phyloP scores from a whole-genome alignment of 352 stramenopile species.

The Globisporangium camurandrum region DNA sequence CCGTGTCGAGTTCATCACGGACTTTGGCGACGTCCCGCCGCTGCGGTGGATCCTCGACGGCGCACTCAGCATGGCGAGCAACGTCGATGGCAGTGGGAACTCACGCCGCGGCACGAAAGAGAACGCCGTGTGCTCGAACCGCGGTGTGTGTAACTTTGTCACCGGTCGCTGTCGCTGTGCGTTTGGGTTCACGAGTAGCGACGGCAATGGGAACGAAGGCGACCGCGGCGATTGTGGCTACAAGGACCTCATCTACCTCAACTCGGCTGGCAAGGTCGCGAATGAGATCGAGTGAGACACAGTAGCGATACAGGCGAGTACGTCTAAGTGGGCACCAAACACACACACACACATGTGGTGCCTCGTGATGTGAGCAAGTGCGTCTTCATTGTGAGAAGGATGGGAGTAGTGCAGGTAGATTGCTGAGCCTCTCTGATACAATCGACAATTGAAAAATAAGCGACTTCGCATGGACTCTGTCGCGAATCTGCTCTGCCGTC shows the following conservation, averaged over 20 bases:
- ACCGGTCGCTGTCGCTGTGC: slow-evolving; percentile 56
- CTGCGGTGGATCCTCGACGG: slow-evolving; percentile 63
- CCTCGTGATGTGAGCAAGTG: no score
- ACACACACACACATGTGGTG: no score
- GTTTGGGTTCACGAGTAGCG: slow-evolving; percentile 73
- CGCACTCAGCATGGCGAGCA: slow-evolving; percentile 39
- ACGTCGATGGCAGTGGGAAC: slow-evolving; percentile 28
- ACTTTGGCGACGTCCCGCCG: slow-evolving; percentile 57
- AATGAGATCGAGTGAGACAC: slow-evolving; percentile 20
- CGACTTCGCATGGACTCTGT: no score
- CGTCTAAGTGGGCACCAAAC: no score
- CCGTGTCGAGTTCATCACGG: slow-evolving; percentile 51
- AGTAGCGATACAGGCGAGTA: no score
- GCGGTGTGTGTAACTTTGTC: slow-evolving; percentile 37
- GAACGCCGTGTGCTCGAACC: slow-evolving; percentile 52
- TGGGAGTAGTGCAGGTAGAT: no score
- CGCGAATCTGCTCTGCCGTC: no score
- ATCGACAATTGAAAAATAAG: no score
- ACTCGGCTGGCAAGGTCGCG: slow-evolving; percentile 51
- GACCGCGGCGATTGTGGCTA: slow-evolving; percentile 89
- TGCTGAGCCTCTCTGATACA: no score
- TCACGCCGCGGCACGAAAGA: slow-evolving; percentile 62
- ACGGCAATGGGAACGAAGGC: slow-evolving; percentile 74
- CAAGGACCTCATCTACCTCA: slow-evolving; percentile 63
- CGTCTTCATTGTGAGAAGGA: no score